Percentiles rank a stretch among this genome's conserved stretches.
These are phyloP conservation scores for Epichloe sp. DNA, from an alignment of 2,329 filamentous ascomycete species.

Conservation along the genomic window DNA sequence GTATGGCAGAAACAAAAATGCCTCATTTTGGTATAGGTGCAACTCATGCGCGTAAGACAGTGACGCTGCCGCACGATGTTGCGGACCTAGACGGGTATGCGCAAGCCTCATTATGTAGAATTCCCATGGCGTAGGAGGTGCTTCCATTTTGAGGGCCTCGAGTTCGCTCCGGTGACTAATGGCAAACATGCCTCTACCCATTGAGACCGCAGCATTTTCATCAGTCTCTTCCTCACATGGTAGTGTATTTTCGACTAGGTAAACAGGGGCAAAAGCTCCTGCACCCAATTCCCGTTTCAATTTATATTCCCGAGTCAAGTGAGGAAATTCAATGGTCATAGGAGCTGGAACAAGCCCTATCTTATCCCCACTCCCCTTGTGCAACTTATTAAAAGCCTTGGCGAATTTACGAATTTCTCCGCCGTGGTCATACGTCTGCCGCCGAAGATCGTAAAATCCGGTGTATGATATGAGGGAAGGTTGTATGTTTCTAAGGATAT, in stretches of 20 bases:
- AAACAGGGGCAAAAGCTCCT: slow-evolving; percentile 91
- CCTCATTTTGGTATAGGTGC: slow-evolving; percentile 83
- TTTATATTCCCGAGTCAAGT: slow-evolving; percentile 54
- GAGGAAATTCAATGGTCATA: slow-evolving; percentile 55
- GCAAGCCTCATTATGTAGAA: slow-evolving; percentile 88
- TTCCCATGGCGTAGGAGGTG: slow-evolving; percentile 81
- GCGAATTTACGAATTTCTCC: slow-evolving; percentile 71
- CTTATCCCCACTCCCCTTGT: slow-evolving; percentile 46
- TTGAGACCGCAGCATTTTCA: slow-evolving; percentile 32
- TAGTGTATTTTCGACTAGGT: slow-evolving; percentile 66
- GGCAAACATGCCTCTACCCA: slow-evolving; percentile 52
- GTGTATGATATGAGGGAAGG: slow-evolving; percentile 62
- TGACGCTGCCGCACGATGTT: slow-evolving; percentile 59
- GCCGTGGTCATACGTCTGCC: slow-evolving; percentile 50
- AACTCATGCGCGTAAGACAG: slow-evolving; percentile 78
- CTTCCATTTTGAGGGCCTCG: slow-evolving; percentile 91
- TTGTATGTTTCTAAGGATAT: slow-evolving; percentile 61
- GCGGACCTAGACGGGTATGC: slow-evolving; percentile 60
- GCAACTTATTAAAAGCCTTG: slow-evolving; percentile 49
- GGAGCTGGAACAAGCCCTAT: slow-evolving; percentile 43
- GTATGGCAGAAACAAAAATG: slow-evolving; percentile 78
- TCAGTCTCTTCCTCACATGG: slow-evolving; percentile 32
- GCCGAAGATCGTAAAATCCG: slow-evolving; percentile 65
- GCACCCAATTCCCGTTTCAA: slow-evolving; percentile 79
- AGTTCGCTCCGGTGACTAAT: slow-evolving; percentile 42